Conservation (phyloP, 2,329 filamentous ascomycete genomes). For the Hypomyces perniciosus region DNA sequence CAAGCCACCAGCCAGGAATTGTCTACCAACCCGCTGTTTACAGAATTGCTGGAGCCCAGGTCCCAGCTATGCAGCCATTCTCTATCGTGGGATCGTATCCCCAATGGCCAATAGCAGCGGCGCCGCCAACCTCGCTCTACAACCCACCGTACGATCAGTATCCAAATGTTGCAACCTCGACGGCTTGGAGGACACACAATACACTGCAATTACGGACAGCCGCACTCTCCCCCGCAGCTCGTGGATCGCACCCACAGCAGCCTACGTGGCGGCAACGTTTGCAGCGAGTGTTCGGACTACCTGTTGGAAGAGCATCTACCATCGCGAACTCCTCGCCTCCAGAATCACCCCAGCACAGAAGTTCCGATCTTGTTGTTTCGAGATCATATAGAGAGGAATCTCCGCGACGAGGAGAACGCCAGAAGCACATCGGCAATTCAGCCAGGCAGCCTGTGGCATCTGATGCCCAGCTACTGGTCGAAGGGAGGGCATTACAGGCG, state of each 20-base stretch:
- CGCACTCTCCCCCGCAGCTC: background rate
- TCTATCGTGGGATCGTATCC: background rate
- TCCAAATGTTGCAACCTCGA: background rate
- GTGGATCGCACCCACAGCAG: constrained; percentile 13
- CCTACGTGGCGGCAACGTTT: constrained; percentile 25
- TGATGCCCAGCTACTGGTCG: background rate
- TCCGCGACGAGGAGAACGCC: background rate
- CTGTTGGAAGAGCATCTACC: constrained; percentile 30
- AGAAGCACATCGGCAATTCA: background rate
- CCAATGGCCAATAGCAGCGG: background rate
- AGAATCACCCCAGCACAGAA: constrained; percentile 11
- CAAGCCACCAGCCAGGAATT: background rate
- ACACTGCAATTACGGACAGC: background rate
- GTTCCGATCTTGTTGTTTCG: background rate
- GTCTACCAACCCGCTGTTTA: constrained; percentile 7
- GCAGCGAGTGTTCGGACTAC: constrained; percentile 22
- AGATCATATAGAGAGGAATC: background rate
- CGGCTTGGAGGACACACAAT: background rate
- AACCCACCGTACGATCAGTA: background rate
- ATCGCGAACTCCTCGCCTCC: constrained; percentile 25
- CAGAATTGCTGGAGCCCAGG: background rate
- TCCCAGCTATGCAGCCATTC: background rate
- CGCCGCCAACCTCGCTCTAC: no score
- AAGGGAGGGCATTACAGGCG: background rate
- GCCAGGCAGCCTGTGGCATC: background rate